phyloP scores from a whole-genome alignment of 306 rosid species.

The Ormosia emarginata region DNA sequence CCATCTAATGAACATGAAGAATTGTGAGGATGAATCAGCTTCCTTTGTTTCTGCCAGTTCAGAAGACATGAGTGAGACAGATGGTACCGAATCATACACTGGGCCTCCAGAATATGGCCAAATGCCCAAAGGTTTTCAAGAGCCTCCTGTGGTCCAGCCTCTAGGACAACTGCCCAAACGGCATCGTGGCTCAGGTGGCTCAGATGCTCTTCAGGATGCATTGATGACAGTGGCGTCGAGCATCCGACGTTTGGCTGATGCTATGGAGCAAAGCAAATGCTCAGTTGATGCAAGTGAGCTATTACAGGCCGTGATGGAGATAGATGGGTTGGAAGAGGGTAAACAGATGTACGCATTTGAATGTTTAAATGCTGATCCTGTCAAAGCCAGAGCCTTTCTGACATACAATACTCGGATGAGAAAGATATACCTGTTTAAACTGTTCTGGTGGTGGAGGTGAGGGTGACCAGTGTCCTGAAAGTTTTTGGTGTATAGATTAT shows the following conservation, averaged over 20 bases:
- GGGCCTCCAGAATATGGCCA: slow-evolving; percentile 57
- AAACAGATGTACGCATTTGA: slow-evolving; percentile 80
- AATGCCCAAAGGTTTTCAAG: slow-evolving; percentile 53
- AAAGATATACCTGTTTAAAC: slow-evolving; percentile 62
- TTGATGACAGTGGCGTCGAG: slow-evolving; percentile 66
- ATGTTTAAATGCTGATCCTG: slow-evolving; percentile 70
- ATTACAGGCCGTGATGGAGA: slow-evolving; percentile 75
- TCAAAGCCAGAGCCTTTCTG: slow-evolving; percentile 75
- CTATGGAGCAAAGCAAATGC: slow-evolving; percentile 53
- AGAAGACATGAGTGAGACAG: slow-evolving; percentile 58
- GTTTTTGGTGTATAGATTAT: slow-evolving; percentile 38
- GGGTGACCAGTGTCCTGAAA: not conserved
- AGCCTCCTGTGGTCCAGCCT: slow-evolving; percentile 52
- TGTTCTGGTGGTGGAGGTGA: slow-evolving; percentile 81
- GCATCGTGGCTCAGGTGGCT: slow-evolving; percentile 52
- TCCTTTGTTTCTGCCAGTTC: slow-evolving; percentile 68
- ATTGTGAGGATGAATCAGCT: slow-evolving; percentile 54
- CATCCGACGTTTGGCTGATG: slow-evolving; percentile 68
- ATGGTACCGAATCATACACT: slow-evolving; percentile 65
- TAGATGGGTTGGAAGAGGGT: slow-evolving; percentile 79
- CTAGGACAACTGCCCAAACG: slow-evolving; percentile 54
- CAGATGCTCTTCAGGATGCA: slow-evolving; percentile 69
- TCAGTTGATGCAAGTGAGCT: slow-evolving; percentile 55
- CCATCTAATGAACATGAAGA: slow-evolving; percentile 42
- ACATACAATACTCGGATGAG: slow-evolving; percentile 67